Base-by-base conservation (phyloP, 495 filamentous ascomycete genomes). In the Durotheca rogersii region DNA sequence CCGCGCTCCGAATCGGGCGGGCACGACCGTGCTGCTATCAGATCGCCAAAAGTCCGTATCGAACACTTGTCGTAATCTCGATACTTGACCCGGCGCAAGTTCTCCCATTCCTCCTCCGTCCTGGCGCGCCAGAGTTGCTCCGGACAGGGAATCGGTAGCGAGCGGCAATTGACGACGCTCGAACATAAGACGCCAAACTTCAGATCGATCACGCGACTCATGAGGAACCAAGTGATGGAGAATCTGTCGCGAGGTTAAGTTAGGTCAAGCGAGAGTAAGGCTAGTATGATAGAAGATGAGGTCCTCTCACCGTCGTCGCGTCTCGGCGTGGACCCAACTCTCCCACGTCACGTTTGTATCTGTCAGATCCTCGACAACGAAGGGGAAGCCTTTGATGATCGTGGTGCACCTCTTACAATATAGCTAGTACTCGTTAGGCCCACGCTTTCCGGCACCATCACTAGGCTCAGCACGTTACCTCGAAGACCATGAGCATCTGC, bases 121-220 rank as follows among this genome's bases (percentile, higher is more conserved):
- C 41, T 53, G 2, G 60, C 60, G 20, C 12, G 38, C 60, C 60
- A 64, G 4, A 64, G 43, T 1, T 32, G 37, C 12, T 36, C 52
- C 2, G 56, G 52, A 5, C 34, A 34, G 15, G 56, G 60, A 7
- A 64, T 56, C n/a, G 53, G 42, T 7, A 64, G 47, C 0, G 33
- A 31, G 11, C 60, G 60, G 41, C 40, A 60, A 11, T 51, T 55
- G 20, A 35, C 30, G 5, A 64, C 21, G 25, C 47, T 59, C 3
- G 43, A 36, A 17, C 56, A 60, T 21, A 21, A 37, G 16, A 47
- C 25, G 7, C 56, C 60, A 23, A 56, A 60, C 12, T 46, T 53
- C 0, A 64, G 36, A 32, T 64, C 40, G n/a, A 64, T 47, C 14
- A 60, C 56, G 16, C 60, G 60, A 16, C 56, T 60, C 2, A 43